Base-by-base conservation (phyloP, 305 asterid genomes). In the Nicotiana rustica region DNA sequence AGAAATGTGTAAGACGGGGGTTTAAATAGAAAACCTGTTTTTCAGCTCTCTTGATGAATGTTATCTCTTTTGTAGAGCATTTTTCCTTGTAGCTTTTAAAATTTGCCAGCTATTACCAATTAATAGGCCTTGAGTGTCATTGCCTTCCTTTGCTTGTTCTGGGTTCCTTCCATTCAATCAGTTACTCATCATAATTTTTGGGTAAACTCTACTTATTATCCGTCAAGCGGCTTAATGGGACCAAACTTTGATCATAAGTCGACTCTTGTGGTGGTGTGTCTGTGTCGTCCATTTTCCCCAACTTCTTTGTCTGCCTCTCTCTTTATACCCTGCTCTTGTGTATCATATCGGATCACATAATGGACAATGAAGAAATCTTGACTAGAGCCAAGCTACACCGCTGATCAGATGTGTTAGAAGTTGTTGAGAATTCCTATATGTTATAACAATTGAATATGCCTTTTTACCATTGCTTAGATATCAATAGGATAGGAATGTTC, bases 31-130 rank as follows among this genome's bases (percentile, higher is more conserved):
- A 67, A 67, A 0, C 29, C 29, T 8, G 76, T 35, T 17, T 36
- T 35, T 35, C 52, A 0, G 19, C n/a, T 35, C 9, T 67, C 38
- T 17, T 35, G 49, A 33, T 35, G 21, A 31, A 13, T 31, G 10
- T 0, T 66, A 9, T 31, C 71, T 66, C 71, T 66, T 66, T 1
- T 67, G 52, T 33, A 67, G 49, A 25, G 3, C 52, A 12, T 67
- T 35, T 47, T 55, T 52, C n/a, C 31, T 55, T 55, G 33, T 29
- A 55, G 31, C 66, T 52, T 52, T 75, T 52, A 75, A 52, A 55
- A 15, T 52, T 31, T 76, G 31, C 66, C 66, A 31, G 44, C n/a
- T 76, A 25, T 75, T 55, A 76, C 80, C 80, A 55, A 52, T 29
- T 76, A 55, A 33, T 9, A 76, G 80, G 66, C 12, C 31, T 55